Evolutionary conservation across 345 rosid species (phyloP), one percentile per base, ranked within the genome.

Genomic region (Viola odorata): DNA sequence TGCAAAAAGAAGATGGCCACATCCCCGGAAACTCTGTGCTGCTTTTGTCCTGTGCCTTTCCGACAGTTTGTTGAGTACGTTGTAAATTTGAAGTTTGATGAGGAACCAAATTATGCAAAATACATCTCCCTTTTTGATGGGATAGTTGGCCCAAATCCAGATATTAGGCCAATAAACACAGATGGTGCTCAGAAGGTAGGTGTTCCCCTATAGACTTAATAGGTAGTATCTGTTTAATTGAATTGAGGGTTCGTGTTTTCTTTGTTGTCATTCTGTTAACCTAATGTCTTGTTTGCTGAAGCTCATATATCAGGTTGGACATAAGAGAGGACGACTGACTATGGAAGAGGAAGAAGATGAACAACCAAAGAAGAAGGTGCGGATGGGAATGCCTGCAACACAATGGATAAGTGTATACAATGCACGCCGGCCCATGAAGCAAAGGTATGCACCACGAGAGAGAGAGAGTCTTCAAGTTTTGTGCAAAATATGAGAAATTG

Each of bases 1-100:
- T 90, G 96, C 75, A 94, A 94, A 85, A 94, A 83, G 82, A 94
- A 94, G 85, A 94, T 94, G 97, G 91, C 95, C 23, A 90, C 99
- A 42, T 87, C 97, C 44, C 91, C 98, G 4, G 98, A 90, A 78
- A 77, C 91, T 62, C 75, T 92, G 67, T 87, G 98, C 55, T 80
- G 87, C 75, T 83, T 90, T 66, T 89, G 96, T 62, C 98, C 98
- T 60, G 83, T 68, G 66, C 96, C 98, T 53, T 92, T 92, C 64
- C 81, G 84, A 61, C 88, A 84, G 59, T 92, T 92, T 75, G 88
- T 92, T 69, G 98, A 92, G 79, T 72, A 80, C 73, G 97, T 87
- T 53, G 97, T 89, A 66, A 92, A 94, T 75, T 68, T 90, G 78
- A 94, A 87, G 77, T 94, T 87, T 64, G 99, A 94, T 5, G 99